phyloP scores from a whole-genome alignment of 1,139 yeast genomes.

The Arxiozyma slooffiae region DNA sequence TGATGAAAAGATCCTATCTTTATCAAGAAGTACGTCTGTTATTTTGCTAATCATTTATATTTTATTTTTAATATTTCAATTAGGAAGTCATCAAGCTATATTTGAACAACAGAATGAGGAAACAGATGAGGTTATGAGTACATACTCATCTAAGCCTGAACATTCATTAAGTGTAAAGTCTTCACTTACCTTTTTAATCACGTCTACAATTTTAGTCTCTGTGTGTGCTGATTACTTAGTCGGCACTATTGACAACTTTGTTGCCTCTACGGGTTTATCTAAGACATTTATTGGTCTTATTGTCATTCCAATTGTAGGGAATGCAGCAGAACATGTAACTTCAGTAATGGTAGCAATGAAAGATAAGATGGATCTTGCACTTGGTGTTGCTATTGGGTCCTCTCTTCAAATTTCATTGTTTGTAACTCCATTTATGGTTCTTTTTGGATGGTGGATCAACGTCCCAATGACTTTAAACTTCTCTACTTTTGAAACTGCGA shows the following conservation, averaged over 20 bases:
- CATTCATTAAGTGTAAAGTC: conserved; percentile 21
- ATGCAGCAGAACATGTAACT: conserved; percentile 97
- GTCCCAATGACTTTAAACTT: conserved; percentile 91
- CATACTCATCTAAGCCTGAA: conserved; percentile 14
- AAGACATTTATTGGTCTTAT: conserved; percentile 93
- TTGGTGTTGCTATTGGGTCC: conserved; percentile 96
- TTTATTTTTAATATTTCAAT: conserved; percentile 74
- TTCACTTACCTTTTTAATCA: conserved; percentile 34
- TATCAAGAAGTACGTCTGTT: conserved; percentile 81
- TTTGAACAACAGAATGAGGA: conserved; percentile 41
- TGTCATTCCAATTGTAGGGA: conserved; percentile 91
- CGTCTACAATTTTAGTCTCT: conserved; percentile 74
- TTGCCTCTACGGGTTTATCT: conserved; percentile 71
- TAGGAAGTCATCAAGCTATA: conserved; percentile 67
- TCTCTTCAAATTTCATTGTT: conserved; percentile 90
- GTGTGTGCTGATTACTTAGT: conserved; percentile 89
- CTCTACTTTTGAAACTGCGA: conserved; percentile 84
- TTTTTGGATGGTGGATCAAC: conserved; percentile 81
- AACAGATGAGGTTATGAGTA: conserved; percentile 29
- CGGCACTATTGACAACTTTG: conserved; percentile 84
- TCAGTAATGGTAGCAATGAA: conserved; percentile 88
- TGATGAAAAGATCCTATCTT: conserved; percentile 49
- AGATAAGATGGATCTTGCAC: conserved; percentile 94
- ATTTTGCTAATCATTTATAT: conserved; percentile 70
- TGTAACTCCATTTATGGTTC: conserved; percentile 89